Evolutionary conservation across 2,329 filamentous ascomycete genomes (phyloP).

Genomic region (Paracorniculantispora psalliotae): DNA sequence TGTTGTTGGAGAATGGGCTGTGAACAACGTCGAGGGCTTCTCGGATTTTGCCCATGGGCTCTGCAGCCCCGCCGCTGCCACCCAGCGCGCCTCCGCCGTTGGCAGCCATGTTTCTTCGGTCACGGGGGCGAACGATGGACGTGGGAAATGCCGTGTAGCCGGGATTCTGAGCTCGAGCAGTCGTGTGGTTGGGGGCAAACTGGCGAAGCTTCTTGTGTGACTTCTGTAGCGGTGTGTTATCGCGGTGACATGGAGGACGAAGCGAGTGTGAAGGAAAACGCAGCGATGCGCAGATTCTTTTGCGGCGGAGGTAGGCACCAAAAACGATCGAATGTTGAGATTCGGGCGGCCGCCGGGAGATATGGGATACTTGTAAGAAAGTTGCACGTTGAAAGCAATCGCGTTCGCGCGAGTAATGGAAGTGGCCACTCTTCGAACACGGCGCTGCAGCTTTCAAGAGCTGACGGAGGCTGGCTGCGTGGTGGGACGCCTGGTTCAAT

Average conservation of each 20-base stretch:
- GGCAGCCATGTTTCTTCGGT: constrained; percentile 28
- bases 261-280: constrained; percentile 2
- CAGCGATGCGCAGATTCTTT: constrained; percentile 1
- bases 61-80: constrained; percentile 34
- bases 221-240: constrained; percentile 10
- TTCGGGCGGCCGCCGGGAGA: not conserved
- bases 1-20: constrained; percentile 73
- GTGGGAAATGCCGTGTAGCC: not conserved
- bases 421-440: not conserved
- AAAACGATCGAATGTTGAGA: constrained; percentile 5
- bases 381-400: not conserved
- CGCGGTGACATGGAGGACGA: constrained; percentile 11
- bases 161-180: not conserved
- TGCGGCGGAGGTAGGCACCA: not conserved
- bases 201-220: not conserved
- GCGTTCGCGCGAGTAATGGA: not conserved
- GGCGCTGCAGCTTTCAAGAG: constrained; percentile 6
- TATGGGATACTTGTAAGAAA: not conserved
- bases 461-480: not conserved
- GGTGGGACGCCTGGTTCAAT: constrained; percentile 4
- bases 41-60: constrained; percentile 63
- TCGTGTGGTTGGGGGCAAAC: constrained; percentile 6
- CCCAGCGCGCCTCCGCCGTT: constrained; percentile 30
- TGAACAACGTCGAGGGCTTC: constrained; percentile 86
- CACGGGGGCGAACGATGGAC: constrained; percentile 10